Conservation (phyloP, 768 basidiomycete species). For the Leccinum rimulosum region DNA sequence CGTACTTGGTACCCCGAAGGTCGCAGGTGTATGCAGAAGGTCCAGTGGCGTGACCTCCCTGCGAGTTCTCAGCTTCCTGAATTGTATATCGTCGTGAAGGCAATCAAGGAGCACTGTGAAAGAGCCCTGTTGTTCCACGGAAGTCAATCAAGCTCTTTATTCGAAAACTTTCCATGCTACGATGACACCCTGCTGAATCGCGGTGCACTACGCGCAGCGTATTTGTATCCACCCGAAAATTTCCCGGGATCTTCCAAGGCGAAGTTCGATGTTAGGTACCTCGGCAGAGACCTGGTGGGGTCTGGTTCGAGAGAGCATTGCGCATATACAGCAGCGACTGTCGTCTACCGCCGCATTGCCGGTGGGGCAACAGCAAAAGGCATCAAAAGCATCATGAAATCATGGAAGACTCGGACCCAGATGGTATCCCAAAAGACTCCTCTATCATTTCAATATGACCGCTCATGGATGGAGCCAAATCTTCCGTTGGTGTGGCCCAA, state of each 20-base stretch:
- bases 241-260: background rate
- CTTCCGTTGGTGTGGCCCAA: constrained; percentile 26
- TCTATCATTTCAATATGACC: constrained; percentile 23
- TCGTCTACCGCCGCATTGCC: background rate
- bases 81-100: constrained; percentile 21
- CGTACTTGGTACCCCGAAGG: constrained; percentile 39
- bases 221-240: constrained; percentile 14
- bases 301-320: constrained; percentile 9
- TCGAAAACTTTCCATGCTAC: constrained; percentile 3
- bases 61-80: constrained; percentile 31
- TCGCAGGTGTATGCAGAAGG: constrained; percentile 38
- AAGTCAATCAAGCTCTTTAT: background rate
- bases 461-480: constrained; percentile 26
- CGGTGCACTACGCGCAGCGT: constrained; percentile 11
- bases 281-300: constrained; percentile 6
- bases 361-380: background rate
- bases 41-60: constrained; percentile 30
- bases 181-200: constrained; percentile 16
- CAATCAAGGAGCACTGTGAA: constrained; percentile 30
- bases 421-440: background rate
- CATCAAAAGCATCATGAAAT: constrained; percentile 8
- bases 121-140: constrained; percentile 11
- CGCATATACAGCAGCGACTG: constrained; percentile 15
- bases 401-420: background rate
- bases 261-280: constrained; percentile 10